These are phyloP conservation scores for Lodderomyces pseudojiufengensis DNA, from an alignment of 1,139 yeast species.

Conservation along the genomic window DNA sequence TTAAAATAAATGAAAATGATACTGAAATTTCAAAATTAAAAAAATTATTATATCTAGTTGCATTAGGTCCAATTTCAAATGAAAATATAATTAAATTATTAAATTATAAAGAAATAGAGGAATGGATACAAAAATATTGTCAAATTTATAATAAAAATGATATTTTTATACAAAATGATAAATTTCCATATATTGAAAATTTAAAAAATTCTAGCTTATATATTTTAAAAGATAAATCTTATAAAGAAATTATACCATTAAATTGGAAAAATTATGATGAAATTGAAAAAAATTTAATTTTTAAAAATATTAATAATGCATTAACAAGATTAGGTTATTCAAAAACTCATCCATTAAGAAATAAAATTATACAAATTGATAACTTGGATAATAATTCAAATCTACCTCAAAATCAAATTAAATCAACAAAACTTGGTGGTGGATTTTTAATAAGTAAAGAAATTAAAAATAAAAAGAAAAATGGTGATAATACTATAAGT, in stretches of 20 bases:
- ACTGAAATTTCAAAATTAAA: conserved; percentile 15
- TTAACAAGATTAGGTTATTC: conserved; percentile 43
- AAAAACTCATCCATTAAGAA: conserved; percentile 44
- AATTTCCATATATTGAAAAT: conserved; percentile 23
- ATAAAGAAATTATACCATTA: conserved; percentile 43
- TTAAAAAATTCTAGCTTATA: conserved; percentile 5
- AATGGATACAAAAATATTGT: conserved; percentile 18
- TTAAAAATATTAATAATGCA: conserved; percentile 36
- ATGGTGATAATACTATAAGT: not conserved
- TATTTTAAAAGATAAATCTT: conserved; percentile 40
- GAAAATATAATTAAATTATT: conserved; percentile 6
- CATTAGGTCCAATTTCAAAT: conserved; percentile 37
- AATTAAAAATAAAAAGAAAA: conserved; percentile 5
- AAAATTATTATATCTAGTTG: conserved; percentile 33
- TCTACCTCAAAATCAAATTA: not conserved
- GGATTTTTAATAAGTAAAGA: conserved; percentile 1
- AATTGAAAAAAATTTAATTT: conserved; percentile 31
- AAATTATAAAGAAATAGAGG: conserved; percentile 13
- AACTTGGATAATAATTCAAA: not conserved
- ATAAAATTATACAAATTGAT: conserved; percentile 20
- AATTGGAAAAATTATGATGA: conserved; percentile 30
- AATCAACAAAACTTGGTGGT: conserved; percentile 1
- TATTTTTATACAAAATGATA: conserved; percentile 31
- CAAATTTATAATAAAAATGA: conserved; percentile 34
- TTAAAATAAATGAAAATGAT: conserved; percentile 20